Conservation (phyloP, 768 basidiomycete species). For the Mycena alexandri region DNA sequence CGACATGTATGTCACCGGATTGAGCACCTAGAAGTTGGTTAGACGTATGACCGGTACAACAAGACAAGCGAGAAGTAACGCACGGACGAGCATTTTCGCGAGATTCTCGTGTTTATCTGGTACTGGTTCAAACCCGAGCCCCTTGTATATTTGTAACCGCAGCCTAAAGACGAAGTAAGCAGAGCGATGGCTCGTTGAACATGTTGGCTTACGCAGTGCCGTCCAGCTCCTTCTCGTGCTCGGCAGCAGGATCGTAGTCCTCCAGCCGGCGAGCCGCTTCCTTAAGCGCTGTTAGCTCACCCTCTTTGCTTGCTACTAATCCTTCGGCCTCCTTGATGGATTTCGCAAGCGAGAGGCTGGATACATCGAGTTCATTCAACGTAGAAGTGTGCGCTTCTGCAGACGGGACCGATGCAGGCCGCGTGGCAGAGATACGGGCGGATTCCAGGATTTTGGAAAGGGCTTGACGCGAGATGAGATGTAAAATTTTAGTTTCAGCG, state of each 20-base stretch:
- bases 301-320: slow-evolving; percentile 73
- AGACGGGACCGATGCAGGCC: slow-evolving; percentile 79
- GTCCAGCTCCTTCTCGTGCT: slow-evolving; percentile 78
- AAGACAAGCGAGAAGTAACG: slow-evolving; percentile 45
- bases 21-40: slow-evolving; percentile 55
- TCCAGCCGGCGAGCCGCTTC: slow-evolving; percentile 73
- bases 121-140: slow-evolving; percentile 79
- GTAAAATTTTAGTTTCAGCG: no score
- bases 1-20: slow-evolving; percentile 60
- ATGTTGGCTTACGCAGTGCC: slow-evolving; percentile 69
- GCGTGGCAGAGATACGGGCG: slow-evolving; percentile 76
- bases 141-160: slow-evolving; percentile 76
- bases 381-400: slow-evolving; percentile 69
- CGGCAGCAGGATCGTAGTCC: slow-evolving; percentile 76
- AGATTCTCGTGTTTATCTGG: slow-evolving; percentile 63
- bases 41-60: background rate
- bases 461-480: slow-evolving; percentile 54
- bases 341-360: slow-evolving; percentile 75
- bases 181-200: background rate
- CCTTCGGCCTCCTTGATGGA: slow-evolving; percentile 81
- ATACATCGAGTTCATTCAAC: slow-evolving; percentile 75
- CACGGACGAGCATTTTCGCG: slow-evolving; percentile 77
- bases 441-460: slow-evolving; percentile 74
- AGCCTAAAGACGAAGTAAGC: slow-evolving; percentile 56
- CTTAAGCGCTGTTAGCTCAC: slow-evolving; percentile 75